Percentiles rank a stretch among this genome's conserved stretches.
Conservation (phyloP, 768 basidiomycete species). For the Brasilioporus rufonigricans region DNA sequence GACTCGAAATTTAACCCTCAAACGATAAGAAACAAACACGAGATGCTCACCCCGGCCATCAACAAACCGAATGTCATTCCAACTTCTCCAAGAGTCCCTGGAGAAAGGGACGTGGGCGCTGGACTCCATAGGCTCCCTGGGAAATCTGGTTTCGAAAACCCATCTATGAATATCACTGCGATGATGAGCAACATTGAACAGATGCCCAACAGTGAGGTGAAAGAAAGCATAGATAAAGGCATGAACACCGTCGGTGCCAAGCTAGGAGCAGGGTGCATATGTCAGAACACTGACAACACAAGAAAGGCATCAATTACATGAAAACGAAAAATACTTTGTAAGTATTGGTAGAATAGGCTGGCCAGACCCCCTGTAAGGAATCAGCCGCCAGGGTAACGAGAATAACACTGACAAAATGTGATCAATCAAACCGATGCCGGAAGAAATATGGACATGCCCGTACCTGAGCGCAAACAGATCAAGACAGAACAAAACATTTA, state of each 20-base stretch:
- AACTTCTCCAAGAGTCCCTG: slow-evolving; percentile 53
- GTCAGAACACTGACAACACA: background rate
- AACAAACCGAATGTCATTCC: slow-evolving; percentile 86
- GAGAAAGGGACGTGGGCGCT: slow-evolving; percentile 60
- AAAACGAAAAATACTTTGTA: slow-evolving; percentile 76
- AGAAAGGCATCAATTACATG: slow-evolving; percentile 46
- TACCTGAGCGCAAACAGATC: slow-evolving; percentile 85
- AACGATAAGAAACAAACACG: background rate
- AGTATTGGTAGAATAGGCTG: slow-evolving; percentile 58
- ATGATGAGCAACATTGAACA: slow-evolving; percentile 75
- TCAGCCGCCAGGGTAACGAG: slow-evolving; percentile 90
- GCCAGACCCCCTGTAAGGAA: slow-evolving; percentile 72
- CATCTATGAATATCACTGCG: slow-evolving; percentile 78
- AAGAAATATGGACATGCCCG: slow-evolving; percentile 12
- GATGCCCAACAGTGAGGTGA: slow-evolving; percentile 85
- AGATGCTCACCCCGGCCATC: slow-evolving; percentile 78
- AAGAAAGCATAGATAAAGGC: slow-evolving; percentile 82
- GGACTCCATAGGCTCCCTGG: slow-evolving; percentile 84
- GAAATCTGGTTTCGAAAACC: slow-evolving; percentile 64
- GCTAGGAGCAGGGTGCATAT: slow-evolving; percentile 37
- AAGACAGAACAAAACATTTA: slow-evolving; percentile 76
- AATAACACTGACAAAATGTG: slow-evolving; percentile 55
- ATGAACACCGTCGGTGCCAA: slow-evolving; percentile 83
- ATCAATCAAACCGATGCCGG: background rate
- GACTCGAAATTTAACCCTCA: background rate